Conservation (phyloP, 1,284 basidiomycete species). For the Dichomitus squalens region DNA sequence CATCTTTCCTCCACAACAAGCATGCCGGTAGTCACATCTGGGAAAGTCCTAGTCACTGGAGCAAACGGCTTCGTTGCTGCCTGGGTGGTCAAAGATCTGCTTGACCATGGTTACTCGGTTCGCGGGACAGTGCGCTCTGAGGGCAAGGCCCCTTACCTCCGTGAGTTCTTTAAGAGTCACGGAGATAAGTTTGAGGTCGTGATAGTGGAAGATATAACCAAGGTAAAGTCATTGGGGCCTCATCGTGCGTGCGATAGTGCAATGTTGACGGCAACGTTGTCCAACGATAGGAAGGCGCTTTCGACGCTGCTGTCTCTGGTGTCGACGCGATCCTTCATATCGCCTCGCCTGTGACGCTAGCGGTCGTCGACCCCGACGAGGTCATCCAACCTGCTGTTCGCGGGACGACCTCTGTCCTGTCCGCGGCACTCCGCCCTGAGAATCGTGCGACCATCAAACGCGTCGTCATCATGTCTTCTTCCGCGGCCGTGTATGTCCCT, state of each 20-base stretch:
- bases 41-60: slow-evolving; percentile 15
- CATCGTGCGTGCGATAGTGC: no score
- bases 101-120: slow-evolving; percentile 50
- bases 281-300: slow-evolving; percentile 36
- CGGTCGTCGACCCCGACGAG: slow-evolving; percentile 38
- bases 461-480: slow-evolving; percentile 65
- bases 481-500: slow-evolving; percentile 47
- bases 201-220: slow-evolving; percentile 56
- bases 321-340: slow-evolving; percentile 47
- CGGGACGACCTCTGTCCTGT: slow-evolving; percentile 30
- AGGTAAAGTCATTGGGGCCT: slow-evolving; percentile 31
- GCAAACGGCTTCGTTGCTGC: slow-evolving; percentile 34
- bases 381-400: slow-evolving; percentile 34
- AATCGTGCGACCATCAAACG: slow-evolving; percentile 48
- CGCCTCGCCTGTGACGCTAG: slow-evolving; percentile 43
- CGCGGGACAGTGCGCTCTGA: slow-evolving; percentile 51
- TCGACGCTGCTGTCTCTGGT: slow-evolving; percentile 43
- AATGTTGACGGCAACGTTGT: no score
- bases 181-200: slow-evolving; percentile 49
- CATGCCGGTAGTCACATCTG: slow-evolving; percentile 29
- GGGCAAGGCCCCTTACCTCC: slow-evolving; percentile 49
- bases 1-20: slow-evolving; percentile 31
- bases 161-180: slow-evolving; percentile 43
- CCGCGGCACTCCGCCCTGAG: slow-evolving; percentile 14
- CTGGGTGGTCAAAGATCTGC: slow-evolving; percentile 40